Base-by-base conservation (phyloP, 176 grass and related monocot genomes). In the Secale cereale region DNA sequence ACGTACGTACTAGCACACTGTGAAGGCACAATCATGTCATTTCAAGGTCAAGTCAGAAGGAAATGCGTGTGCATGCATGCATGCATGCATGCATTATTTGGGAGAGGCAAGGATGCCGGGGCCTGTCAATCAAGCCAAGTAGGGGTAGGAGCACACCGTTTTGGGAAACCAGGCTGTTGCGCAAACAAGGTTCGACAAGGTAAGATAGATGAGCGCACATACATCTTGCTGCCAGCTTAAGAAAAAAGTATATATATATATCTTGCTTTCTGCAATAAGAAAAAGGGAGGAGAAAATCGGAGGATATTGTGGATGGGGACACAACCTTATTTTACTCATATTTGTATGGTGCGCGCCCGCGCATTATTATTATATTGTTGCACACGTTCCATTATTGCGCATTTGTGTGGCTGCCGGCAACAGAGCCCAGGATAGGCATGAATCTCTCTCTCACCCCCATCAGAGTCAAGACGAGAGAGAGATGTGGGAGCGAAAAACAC, bases 391-490 rank as follows among this genome's bases (percentile, higher is more conserved):
- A 72, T 43, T 72, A 41, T 37, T 37, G 67, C 33, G 67, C 11
- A 11, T 13, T 73, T 54, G 46, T 87, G 79, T 70, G 86, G 86
- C 14, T 60, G 31, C 4, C 27, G 36, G 30, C 48, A 46, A 73
- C 9, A 48, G 14, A 19, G 1, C 0, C 9, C 15, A 35, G 31
- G 86, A 65, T 83, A 88, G 69, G 17, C 81, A 79, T 71, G 86
- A 54, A 83, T 65, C 30, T 37, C n/a, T 88, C 78, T 17, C 13
- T 70, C 46, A 50, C 54, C 48, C 6, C 48, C 65, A 37, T 17
- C 64, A 62, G 56, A 41, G 16, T 56, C 40, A 3, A 13, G 40
- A 84, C 14, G 29, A 36, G 19, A 50, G 16, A 30, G 64, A 57
- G 10, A 20, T 10, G 30, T 14, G 41, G 40, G 14, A 30, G 71